Percentiles rank a stretch among this genome's conserved stretches.
Evolutionary conservation across 192 early-diverging fungal species (phyloP).

Genomic region (Dissophora globulifera): DNA sequence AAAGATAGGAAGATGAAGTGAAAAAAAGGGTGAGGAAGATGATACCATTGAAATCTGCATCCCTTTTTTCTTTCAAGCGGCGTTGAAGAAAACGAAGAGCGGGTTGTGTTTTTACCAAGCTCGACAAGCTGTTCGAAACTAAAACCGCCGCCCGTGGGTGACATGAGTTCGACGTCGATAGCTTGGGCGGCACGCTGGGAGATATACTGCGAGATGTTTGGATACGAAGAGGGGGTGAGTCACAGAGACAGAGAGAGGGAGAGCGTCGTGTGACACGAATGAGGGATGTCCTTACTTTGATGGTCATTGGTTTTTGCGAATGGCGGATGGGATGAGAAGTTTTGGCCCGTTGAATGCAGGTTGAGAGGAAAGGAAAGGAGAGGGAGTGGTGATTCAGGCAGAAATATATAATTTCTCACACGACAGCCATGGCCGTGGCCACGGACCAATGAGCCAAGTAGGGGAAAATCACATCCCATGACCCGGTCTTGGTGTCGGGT

Average conservation of each 20-base stretch:
- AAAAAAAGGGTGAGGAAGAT: not conserved
- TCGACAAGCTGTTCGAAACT: constrained; percentile 88
- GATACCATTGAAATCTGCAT: too few species aligned
- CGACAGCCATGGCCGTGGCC: too few species aligned
- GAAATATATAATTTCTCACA: too few species aligned
- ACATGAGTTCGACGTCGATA: constrained; percentile 90
- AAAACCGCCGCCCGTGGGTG: constrained; percentile 80
- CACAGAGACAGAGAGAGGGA: not conserved
- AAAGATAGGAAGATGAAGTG: constrained; percentile 2
- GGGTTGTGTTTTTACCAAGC: constrained; percentile 48
- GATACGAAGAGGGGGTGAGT: too few species aligned
- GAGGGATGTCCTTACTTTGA: constrained; percentile 11
- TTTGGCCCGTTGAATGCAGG: too few species aligned
- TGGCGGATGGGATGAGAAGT: not conserved
- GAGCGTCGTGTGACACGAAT: not conserved
- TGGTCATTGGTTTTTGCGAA: not conserved
- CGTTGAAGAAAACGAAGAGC: not conserved
- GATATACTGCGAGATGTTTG: constrained; percentile 67
- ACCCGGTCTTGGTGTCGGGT: too few species aligned
- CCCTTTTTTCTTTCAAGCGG: too few species aligned
- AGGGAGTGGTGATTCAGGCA: too few species aligned
- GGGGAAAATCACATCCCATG: too few species aligned
- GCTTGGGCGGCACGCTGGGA: constrained; percentile 73
- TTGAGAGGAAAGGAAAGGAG: too few species aligned
- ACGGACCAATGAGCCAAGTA: too few species aligned